Evolutionary conservation across 2,329 filamentous ascomycete genomes (phyloP), one percentile per base, ranked within the genome.

Genomic region (Fusarium beomiforme): DNA sequence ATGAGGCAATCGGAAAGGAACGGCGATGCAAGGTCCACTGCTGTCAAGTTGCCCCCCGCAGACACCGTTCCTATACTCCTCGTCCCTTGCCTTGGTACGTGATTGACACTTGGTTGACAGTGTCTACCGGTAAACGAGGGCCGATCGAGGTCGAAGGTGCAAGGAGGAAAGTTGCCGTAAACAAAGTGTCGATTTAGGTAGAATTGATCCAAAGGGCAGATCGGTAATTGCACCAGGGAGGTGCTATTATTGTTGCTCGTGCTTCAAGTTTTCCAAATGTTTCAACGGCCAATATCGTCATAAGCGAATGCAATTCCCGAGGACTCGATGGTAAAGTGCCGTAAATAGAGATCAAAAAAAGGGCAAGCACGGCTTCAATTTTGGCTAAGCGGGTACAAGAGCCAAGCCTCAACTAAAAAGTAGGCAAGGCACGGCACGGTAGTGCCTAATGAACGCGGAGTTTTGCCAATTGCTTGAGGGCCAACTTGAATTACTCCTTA

Each of bases 1-100:
- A 74, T 76, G 53, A 70, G 58, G 59, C 51, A 69, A 61, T 53
- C 71, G 73, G 75, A 75, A 76, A 75, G 75, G 72, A 76, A 67
- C 59, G 41, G 62, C 69, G 64, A 67, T 63, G 69, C 60, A 59
- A 73, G 72, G 59, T 54, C 75, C 75, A 76, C 75, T 66, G 70
- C 43, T 74, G 69, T 72, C 69, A 71, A 72, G 42, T 56, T 42
- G 55, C 51, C 64, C 69, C 63, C 46, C 44, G 51, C 55, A 69
- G 55, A 59, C 43, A 63, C 67, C 64, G 29, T 50, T 44, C 58
- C 39, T 57, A 37, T 13, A 26, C 41, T 60, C 26, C 29, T 56
- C 39, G 39, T 53, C 67, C 67, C 62, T 72, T 62, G 53, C 58
- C 42, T 70, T 49, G 36, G 49, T 36, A 49, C 23, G 53, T 55